Base-by-base conservation (phyloP, 192 early-diverging fungal species). In the Linnemannia exigua region DNA sequence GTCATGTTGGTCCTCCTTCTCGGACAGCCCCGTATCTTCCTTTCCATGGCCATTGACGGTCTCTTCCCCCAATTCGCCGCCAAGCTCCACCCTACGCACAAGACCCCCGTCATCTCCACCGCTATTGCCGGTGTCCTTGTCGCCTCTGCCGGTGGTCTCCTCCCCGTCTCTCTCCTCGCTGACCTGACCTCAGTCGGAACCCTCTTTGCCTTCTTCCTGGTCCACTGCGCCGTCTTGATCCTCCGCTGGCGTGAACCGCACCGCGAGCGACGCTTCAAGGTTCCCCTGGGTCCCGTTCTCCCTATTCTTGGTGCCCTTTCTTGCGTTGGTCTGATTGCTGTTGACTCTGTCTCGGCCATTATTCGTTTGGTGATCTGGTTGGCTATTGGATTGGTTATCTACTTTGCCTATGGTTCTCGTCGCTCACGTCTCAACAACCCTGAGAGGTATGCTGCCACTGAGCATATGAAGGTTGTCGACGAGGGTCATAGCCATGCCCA, bases 41-140 rank as follows among this genome's bases (percentile, higher is more conserved):
- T 94, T 54, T 89, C 94, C 41, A 97, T 98, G 97, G 95, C 96
- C n/a, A 95, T 97, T 79, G 96, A 97, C 87, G 96, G 97, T 35
- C 88, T 98, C 77, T 89, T 97, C 74, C 96, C 96, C 15, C 25
- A 83, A n/a, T 69, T 92, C 22, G 94, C 96, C 58, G 90, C 93
- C 37, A 90, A 90, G 44, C 83, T 97, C 58, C 94, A 97, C 82
- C 92, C 91, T 22, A 79, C 88, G 6, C 94, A 94, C 90, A 89
- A 92, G 87, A 97, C 96, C 9, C 96, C 96, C 25, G 92, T 93
- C 51, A 72, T 94, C 44, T 89, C 95, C 25, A 97, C 95, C 14
- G 77, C 95, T 33, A 86, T 93, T 16, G 81, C 93, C 9, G 96
- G 96, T 22, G 25, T 89, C 11, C 86, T 96, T 48, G 93, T 91